Base-by-base conservation (phyloP, 345 rosid genomes). In the Abelmoschus esculentus region DNA sequence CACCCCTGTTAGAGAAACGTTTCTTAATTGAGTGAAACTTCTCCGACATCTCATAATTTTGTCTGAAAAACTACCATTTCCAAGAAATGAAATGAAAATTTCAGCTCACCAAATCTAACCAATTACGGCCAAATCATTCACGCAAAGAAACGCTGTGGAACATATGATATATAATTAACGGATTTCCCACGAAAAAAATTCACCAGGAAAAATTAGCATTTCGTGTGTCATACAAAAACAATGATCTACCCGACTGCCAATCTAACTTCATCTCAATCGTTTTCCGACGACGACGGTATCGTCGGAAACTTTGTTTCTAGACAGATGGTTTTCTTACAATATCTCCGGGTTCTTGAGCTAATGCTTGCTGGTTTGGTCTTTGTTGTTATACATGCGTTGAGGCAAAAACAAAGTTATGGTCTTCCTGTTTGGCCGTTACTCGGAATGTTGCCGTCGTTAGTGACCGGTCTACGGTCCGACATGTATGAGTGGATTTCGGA, bases 71-170 rank as follows among this genome's bases (percentile, higher is more conserved):
- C 42, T 46, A 10, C 15, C 50, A 46, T 10, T 46, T 46, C 5
- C 50, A 3, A 46, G 50, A 46, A 47, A 13, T 42, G 46, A 42
- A 42, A 42, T 8, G 13, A 56, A 69, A 75, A 2, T 86, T 86
- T 86, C 89, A 61, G 96, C 78, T 90, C 91, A 90, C 96, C 98
- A 90, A 90, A 87, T 89, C 86, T 73, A 75, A 90, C 90, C 89
- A 82, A 80, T 81, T 70, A 8, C 69, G 52, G 58, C 80, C 81
- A 69, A 82, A 72, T 75, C 76, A 81, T 49, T 71, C 84, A 81
- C 87, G 88, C 72, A 78, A 87, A 87, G 84, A 76, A 78, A 78
- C 78, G 42, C 57, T 77, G 15, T 72, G 42, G 42, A 38, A 7
- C 9, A 8, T 38, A 38, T 7, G 7, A 7, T 38, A 38, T 38